Evolutionary conservation across 371 early-diverging fungal genomes (phyloP), one percentile per base, ranked within the genome.

Genomic region (Mucor piriformis): DNA sequence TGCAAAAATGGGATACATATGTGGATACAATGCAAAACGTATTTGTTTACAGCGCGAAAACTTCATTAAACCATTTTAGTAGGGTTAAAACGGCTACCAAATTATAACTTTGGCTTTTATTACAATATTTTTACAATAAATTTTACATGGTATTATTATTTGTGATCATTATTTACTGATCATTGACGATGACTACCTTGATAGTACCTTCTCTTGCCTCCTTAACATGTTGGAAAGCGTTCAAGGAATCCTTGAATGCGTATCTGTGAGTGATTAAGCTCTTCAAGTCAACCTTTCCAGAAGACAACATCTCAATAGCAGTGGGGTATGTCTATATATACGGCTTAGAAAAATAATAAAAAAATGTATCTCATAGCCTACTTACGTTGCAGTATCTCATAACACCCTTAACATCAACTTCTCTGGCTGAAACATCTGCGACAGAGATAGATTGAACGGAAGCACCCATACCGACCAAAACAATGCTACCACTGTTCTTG

Each of bases 361-460:
- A 20, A 48, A 48, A 48, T 32, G 44, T 12, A 37, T 25, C n/a
- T n/a, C n/a, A 50, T 0, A 3, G 27, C 3, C 6, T 12, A 62
- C 70, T 72, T 73, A 76, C 76, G 59, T 81, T 77, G 63, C 74
- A 72, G 47, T 81, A 81, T 44, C 81, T 67, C 74, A 81, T 77
- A 15, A 81, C 73, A 52, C 81, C 81, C 50, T 61, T 72, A 42
- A 81, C 67, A 63, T 81, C 81, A 3, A 81, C 74, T 51, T 81
- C 81, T 57, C 81, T 70, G 1, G 74, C 61, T 29, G 74, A 65
- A 3, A 77, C 57, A 48, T 81, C 81, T 4, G 78, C 67, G 6
- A 76, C 71, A 16, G 81, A 78, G 15, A 81, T 49, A 3, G 70
- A 64, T 42, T 81, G 81, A 1, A 77, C 67, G 16, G 69, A 71